These are phyloP conservation scores for Kodamaea alishanica DNA, from an alignment of 1,139 yeast species.

Conservation along the genomic window DNA sequence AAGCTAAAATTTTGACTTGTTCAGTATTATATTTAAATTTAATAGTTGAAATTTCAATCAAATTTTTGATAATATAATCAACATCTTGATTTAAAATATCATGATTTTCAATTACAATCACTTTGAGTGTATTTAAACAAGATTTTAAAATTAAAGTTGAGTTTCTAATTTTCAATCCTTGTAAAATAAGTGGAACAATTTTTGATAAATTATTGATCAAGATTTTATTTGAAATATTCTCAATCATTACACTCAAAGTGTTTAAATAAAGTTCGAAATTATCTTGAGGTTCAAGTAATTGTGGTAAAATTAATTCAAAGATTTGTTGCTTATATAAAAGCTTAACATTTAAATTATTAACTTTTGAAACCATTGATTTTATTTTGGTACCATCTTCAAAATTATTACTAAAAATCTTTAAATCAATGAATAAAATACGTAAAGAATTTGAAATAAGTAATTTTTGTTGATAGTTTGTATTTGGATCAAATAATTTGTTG, in stretches of 20 bases:
- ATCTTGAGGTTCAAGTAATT: constrained; percentile 29
- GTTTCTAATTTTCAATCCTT: constrained; percentile 51
- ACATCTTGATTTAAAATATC: constrained; percentile 51
- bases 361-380: constrained; percentile 36
- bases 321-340: constrained; percentile 75
- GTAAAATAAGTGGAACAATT: constrained; percentile 68
- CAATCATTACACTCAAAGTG: constrained; percentile 64
- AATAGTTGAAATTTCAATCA: constrained; percentile 38
- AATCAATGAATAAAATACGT: constrained; percentile 63
- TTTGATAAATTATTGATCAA: constrained; percentile 58
- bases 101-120: constrained; percentile 52
- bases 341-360: constrained; percentile 56
- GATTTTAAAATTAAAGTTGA: constrained; percentile 50
- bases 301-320: constrained; percentile 55
- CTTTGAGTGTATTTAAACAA: constrained; percentile 51
- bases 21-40: constrained; percentile 27
- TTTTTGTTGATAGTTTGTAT: constrained; percentile 4
- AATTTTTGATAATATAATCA: constrained; percentile 52
- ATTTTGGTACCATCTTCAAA: constrained; percentile 23
- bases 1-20: constrained; percentile 51
- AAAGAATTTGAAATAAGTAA: constrained; percentile 48
- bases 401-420: constrained; percentile 51
- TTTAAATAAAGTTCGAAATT: constrained; percentile 47
- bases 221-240: constrained; percentile 59
- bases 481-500: constrained; percentile 9